Conservation (phyloP, 805 yeast genomes). For the Metschnikowia baotianmanensis region DNA sequence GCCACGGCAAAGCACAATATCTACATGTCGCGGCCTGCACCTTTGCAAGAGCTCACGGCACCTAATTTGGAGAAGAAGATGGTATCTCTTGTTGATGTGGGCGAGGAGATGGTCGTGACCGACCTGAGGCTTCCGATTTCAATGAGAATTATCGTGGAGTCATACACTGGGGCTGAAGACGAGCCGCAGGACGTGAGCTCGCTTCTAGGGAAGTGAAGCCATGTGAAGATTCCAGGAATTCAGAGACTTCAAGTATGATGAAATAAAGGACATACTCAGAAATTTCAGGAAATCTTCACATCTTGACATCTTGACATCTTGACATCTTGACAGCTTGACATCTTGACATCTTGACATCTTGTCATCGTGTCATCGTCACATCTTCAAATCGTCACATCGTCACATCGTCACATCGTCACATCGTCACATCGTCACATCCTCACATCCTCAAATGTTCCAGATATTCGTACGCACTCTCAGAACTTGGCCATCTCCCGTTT, state of each 20-base stretch:
- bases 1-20: conserved; percentile 38
- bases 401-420: no score
- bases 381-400: no score
- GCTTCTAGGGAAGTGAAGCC: conserved; percentile 5
- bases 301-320: no score
- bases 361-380: no score
- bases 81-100: conserved; percentile 34
- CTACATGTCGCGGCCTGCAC: conserved; percentile 48
- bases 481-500: conserved; percentile 46
- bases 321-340: no score
- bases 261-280: no score
- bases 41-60: conserved; percentile 44
- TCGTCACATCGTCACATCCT: no score
- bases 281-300: no score
- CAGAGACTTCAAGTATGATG: no score
- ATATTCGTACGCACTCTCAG: not conserved
- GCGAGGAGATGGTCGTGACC: conserved; percentile 53
- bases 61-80: conserved; percentile 40
- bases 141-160: conserved; percentile 21
- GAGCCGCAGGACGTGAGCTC: conserved; percentile 22
- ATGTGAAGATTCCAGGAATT: no score
- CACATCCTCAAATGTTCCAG: no score
- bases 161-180: conserved; percentile 23
- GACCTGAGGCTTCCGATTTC: conserved; percentile 52
- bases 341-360: no score